Conservation (phyloP, 2,329 filamentous ascomycete genomes). For the Magnaporthiopsis incrustans region DNA sequence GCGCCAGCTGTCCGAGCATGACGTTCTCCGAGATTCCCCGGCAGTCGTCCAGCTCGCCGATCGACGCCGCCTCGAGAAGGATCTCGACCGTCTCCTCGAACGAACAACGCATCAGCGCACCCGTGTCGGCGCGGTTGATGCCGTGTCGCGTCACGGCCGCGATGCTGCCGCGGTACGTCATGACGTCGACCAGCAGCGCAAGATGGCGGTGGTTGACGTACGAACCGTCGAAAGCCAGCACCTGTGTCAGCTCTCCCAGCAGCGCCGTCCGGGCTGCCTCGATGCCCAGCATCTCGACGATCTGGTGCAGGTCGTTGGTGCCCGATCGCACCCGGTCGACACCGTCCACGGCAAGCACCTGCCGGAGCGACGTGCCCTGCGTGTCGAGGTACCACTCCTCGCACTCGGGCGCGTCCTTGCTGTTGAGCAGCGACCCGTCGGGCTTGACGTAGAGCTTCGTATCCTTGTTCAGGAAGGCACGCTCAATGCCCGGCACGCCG, state of each 20-base stretch:
- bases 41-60: slow-evolving; percentile 94
- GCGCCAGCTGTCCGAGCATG: slow-evolving; percentile 94
- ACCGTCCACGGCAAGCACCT: slow-evolving; percentile 78
- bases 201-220: slow-evolving; percentile 99
- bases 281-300: slow-evolving; percentile 91
- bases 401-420: slow-evolving; percentile 66
- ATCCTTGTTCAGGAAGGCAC: slow-evolving; percentile 87
- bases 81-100: slow-evolving; percentile 99
- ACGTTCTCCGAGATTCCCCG: slow-evolving; percentile 98
- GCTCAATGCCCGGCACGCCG: slow-evolving; percentile 80
- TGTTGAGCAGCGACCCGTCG: slow-evolving; percentile 66
- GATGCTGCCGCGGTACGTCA: slow-evolving; percentile 90
- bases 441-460: slow-evolving; percentile 56
- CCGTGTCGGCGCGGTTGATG: slow-evolving; percentile 96
- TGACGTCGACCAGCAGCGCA: slow-evolving; percentile 89
- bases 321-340: slow-evolving; percentile 82
- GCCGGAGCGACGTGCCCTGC: slow-evolving; percentile 76
- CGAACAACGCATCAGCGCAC: slow-evolving; percentile 97
- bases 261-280: slow-evolving; percentile 85
- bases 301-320: slow-evolving; percentile 92
- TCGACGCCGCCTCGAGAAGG: slow-evolving; percentile 86
- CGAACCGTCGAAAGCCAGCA: slow-evolving; percentile 96
- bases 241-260: slow-evolving; percentile 80
- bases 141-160: slow-evolving; percentile 97
- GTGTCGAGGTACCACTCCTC: slow-evolving; percentile 96